Evolutionary conservation across 169 alveolate species (phyloP).

Genomic region (Fabrea salina): DNA sequence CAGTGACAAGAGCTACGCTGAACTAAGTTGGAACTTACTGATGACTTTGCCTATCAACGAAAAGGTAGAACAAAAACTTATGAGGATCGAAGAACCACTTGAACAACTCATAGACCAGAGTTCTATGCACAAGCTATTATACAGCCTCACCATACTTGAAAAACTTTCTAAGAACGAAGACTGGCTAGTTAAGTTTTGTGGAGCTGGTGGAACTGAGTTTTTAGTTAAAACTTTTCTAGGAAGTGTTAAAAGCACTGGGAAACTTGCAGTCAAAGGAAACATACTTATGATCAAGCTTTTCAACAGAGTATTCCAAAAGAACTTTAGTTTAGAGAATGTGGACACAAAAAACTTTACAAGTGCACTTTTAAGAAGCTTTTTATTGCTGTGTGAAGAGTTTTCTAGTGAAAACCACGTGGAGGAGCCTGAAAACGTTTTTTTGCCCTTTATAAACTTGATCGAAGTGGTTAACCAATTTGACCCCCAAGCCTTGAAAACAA

Average conservation of each 20-base stretch:
- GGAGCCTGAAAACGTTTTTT: too few species aligned
- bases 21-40: constrained; percentile 19
- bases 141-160: background rate
- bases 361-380: too few species aligned
- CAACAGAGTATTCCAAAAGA: too few species aligned
- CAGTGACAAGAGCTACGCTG: constrained; percentile 6
- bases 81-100: background rate
- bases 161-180: background rate
- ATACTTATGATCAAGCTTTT: too few species aligned
- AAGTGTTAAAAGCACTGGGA: background rate
- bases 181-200: background rate
- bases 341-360: too few species aligned
- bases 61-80: background rate
- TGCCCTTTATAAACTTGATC: too few species aligned
- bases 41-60: constrained; percentile 1
- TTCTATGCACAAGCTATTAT: background rate
- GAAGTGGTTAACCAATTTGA: too few species aligned
- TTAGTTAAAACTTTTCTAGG: background rate
- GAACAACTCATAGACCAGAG: background rate
- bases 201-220: background rate
- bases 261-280: background rate
- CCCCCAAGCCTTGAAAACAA: too few species aligned
- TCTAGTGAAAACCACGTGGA: too few species aligned
- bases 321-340: too few species aligned
- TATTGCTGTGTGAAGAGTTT: too few species aligned